These are phyloP conservation scores for Cucurbita argyrosperma DNA, from an alignment of 306 rosid species.

Conservation along the genomic window DNA sequence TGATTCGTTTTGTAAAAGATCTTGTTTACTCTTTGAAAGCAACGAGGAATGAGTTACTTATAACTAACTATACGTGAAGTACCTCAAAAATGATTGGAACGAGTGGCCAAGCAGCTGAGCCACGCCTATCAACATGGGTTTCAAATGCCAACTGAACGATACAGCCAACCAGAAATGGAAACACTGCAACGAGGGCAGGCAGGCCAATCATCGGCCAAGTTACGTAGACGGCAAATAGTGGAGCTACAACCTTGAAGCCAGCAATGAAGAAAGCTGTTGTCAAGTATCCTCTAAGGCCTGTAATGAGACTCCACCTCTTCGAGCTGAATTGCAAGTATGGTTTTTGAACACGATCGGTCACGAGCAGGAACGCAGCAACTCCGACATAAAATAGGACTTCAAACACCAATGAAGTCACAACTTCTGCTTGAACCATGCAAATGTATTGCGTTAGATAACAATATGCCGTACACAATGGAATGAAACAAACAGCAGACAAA, in stretches of 20 bases:
- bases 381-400: constrained; percentile 68
- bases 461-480: neutral
- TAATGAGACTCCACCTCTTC: constrained; percentile 89
- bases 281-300: constrained; percentile 82
- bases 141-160: constrained; percentile 54
- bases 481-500: neutral
- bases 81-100: constrained; percentile 83
- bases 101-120: constrained; percentile 75
- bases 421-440: constrained; percentile 32
- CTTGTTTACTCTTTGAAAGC: neutral
- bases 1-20: constrained; percentile 3
- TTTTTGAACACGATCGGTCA: constrained; percentile 66
- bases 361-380: constrained; percentile 42
- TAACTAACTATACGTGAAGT: neutral
- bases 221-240: constrained; percentile 30
- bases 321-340: constrained; percentile 79
- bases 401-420: constrained; percentile 28
- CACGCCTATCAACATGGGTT: constrained; percentile 19
- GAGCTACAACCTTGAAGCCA: constrained; percentile 60
- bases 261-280: constrained; percentile 37
- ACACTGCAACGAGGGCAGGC: constrained; percentile 35
- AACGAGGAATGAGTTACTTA: neutral
- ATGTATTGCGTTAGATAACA: neutral
- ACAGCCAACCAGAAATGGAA: constrained; percentile 57
- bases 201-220: constrained; percentile 56